Base-by-base conservation (phyloP, 192 early-diverging fungal species). In the Entomortierella parvispora region DNA sequence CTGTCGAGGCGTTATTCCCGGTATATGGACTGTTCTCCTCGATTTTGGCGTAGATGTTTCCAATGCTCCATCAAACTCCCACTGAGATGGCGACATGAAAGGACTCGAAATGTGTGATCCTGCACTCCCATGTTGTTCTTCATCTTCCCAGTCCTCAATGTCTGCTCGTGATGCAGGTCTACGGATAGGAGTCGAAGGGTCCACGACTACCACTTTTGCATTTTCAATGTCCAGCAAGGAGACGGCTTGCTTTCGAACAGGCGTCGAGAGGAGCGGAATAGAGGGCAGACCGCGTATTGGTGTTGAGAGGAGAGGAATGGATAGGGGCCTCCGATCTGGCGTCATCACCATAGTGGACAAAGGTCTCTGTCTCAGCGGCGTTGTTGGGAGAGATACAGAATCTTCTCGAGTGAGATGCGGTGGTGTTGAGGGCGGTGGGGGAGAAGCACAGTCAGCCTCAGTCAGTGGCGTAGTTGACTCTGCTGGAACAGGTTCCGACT, bases 121-220 rank as follows among this genome's bases (percentile, higher is more conserved):
- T 4, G n/a, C 10, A 26, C 70, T 72, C 23, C 32, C 62, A 15
- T 56, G 46, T 23, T 52, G 62, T 3, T 72, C 70, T 32, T 72
- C 70, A 26, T 72, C 70, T 22, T 72, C 70, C 70, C 70, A 72
- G 42, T 55, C 70, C 52, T 72, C 70, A 65, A 65, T 32, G 29
- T 72, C 70, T 43, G 22, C 10, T 22, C 49, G 17, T 22, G 62
- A 65, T 12, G 70, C 62, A 20, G 49, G 34, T 32, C 70, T 50
- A 29, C 49, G 55, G 20, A 25, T 29, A 46, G 70, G 70, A 1
- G 62, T 72, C 15, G 22, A 31, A 46, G 54, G 40, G n/a, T 72
- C 62, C 18, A 72, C 53, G 23, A 65, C 42, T n/a, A 65, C 62
- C 42, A 65, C 62, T 4, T 53, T 22, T 0, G 62, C 70, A 37